Evolutionary conservation across 805 yeast species (phyloP).

Genomic region (Wickerhamiella azyma): DNA sequence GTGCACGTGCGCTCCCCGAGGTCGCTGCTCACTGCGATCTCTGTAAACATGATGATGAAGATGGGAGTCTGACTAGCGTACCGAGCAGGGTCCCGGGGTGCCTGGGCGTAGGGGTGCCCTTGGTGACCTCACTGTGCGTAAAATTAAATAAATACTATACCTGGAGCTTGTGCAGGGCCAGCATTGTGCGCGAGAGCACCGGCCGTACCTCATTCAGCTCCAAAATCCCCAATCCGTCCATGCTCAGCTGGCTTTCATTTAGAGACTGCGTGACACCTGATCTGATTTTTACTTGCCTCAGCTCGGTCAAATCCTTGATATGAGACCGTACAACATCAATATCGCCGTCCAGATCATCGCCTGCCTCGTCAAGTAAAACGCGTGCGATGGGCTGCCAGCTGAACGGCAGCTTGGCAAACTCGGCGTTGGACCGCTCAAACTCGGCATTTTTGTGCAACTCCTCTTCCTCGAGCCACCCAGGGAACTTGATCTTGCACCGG

Average conservation of each 20-base stretch:
- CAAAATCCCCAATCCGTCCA: constrained; percentile 68
- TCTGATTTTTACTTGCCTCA: constrained; percentile 66
- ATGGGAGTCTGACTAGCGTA: not conserved
- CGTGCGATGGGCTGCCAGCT: constrained; percentile 79
- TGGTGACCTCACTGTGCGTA: too few relatives aligned
- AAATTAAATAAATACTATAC: not conserved
- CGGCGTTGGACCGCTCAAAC: constrained; percentile 45
- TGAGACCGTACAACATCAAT: constrained; percentile 54
- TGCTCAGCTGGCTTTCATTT: constrained; percentile 68
- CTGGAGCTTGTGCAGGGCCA: constrained; percentile 45
- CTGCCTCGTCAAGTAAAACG: constrained; percentile 50
- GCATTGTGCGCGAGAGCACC: constrained; percentile 69
- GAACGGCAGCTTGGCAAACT: constrained; percentile 57
- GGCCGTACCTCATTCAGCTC: constrained; percentile 86
- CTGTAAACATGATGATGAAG: constrained; percentile 6
- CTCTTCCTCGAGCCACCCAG: constrained; percentile 60
- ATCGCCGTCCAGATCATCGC: constrained; percentile 68
- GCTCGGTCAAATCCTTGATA: constrained; percentile 73
- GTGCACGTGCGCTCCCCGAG: constrained; percentile 7
- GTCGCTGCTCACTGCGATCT: constrained; percentile 8
- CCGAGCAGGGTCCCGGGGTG: too few relatives aligned
- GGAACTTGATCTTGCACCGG: constrained; percentile 74
- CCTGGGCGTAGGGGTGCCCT: too few relatives aligned
- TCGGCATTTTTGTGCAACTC: constrained; percentile 45
- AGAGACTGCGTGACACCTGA: constrained; percentile 56